Conservation (phyloP, 768 basidiomycete genomes). For the Suillus weaverae region DNA sequence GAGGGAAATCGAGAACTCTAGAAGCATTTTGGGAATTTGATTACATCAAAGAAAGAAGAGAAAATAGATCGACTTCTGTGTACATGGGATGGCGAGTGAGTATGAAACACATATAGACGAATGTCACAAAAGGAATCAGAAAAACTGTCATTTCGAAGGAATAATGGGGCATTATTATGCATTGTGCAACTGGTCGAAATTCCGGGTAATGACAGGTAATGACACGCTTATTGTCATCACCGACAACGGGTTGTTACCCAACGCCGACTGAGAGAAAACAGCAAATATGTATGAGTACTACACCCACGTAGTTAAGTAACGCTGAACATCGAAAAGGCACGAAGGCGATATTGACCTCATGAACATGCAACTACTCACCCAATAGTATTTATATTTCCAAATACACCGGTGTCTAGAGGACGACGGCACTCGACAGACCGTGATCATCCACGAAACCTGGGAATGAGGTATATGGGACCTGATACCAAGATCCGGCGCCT, state of each 20-base stretch:
- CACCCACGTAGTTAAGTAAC: not conserved
- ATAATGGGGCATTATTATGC: too few species aligned
- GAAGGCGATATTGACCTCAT: not conserved
- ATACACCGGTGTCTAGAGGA: not conserved
- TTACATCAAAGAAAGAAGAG: not conserved
- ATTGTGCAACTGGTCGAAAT: conserved; percentile 50
- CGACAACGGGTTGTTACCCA: not conserved
- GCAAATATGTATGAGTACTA: not conserved
- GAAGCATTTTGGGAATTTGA: not conserved
- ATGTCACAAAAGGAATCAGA: not conserved
- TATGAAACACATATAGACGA: not conserved
- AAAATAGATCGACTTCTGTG: not conserved
- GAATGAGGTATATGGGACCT: not conserved
- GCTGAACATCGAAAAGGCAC: not conserved
- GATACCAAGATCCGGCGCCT: not conserved
- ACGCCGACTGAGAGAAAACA: not conserved
- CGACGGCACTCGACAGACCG: not conserved
- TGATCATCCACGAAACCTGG: not conserved
- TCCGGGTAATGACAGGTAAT: not conserved
- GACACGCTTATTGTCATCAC: not conserved
- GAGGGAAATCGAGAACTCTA: not conserved
- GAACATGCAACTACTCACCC: not conserved
- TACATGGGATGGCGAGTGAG: not conserved
- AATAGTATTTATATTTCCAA: not conserved
- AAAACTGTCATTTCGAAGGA: not conserved